Evolutionary conservation across 192 early-diverging fungal genomes (phyloP), one percentile per base, ranked within the genome.

Genomic region (Backusella westeae): DNA sequence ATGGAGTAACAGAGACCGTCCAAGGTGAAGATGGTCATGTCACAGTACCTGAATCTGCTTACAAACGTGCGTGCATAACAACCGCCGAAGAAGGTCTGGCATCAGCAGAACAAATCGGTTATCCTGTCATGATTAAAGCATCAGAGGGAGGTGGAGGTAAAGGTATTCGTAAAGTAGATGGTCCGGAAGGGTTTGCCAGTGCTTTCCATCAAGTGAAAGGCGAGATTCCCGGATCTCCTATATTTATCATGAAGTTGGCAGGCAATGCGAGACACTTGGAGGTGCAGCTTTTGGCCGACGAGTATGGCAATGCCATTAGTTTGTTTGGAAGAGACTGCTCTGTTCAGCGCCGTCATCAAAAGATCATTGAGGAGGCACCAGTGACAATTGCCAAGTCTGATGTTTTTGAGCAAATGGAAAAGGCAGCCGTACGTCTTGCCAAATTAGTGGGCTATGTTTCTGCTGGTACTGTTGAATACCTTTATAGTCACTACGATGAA

Each of bases 91-190:
- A 96, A 73, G 98, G 96, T 39, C 81, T 98, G 71, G 79, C 81
- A 67, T 92, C 94, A 75, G 96, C 97, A 10, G 89, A 90, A 63
- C 86, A 91, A 67, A 97, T 99, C 65, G 97, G 97, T 6, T 99
- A 93, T 81, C 97, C 97, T 14, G 89, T 99, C 81, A 99, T 99
- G 97, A 94, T 98, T 82, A 99, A 99, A 86, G 97, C 97, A 36
- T 97, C 95, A 10, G 97, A 99, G 85, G 97, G 97, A 76, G 97
- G 97, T 75, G 97, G 97, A 79, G 97, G 97, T 72, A 99, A 99
- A 87, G 97, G 97, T 77, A 99, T 99, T 81, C 94, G 97, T 75
- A 95, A 96, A 82, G 96, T 98, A n/a, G 88, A 94, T 26, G 85
- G 88, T 75, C 86, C 90, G 36, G 85, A 87, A 3, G 83, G 88